Conservation (phyloP, 2,329 filamentous ascomycete species). For the Dactylellina parvicollis region DNA sequence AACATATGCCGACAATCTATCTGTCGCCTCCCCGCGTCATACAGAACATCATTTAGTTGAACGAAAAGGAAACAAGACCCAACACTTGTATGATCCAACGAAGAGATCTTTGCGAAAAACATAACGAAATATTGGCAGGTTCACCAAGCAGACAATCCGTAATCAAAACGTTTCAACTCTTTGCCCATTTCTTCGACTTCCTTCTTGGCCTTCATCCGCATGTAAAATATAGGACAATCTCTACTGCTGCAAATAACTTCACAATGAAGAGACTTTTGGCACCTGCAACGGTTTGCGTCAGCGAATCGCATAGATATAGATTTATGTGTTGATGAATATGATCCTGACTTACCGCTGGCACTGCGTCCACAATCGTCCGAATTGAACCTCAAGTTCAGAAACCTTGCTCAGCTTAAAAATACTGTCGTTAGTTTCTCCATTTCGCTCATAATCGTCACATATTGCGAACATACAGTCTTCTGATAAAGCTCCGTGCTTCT, state of each 20-base stretch:
- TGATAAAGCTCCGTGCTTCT: conserved; percentile 92
- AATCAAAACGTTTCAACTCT: conserved; percentile 88
- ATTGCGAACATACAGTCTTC: conserved; percentile 68
- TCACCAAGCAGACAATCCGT: conserved; percentile 77
- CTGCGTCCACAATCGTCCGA: conserved; percentile 94
- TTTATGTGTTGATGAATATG: conserved; percentile 90
- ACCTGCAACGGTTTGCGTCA: conserved; percentile 95
- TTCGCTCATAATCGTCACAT: not conserved
- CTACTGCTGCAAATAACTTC: conserved; percentile 97
- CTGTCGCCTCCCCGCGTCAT: not conserved
- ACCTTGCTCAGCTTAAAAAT: conserved; percentile 73
- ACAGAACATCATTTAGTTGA: not conserved
- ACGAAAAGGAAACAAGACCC: not conserved
- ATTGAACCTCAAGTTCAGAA: conserved; percentile 90
- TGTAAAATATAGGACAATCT: conserved; percentile 99
- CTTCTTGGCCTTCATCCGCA: conserved; percentile 99
- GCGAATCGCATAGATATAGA: conserved; percentile 83
- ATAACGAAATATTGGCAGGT: not conserved
- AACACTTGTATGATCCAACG: conserved; percentile 4
- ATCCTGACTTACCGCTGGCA: conserved; percentile 79
- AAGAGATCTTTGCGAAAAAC: not conserved
- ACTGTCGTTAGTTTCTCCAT: not conserved
- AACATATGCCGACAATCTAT: not conserved
- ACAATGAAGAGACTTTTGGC: conserved; percentile 96
- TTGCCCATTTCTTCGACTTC: conserved; percentile 94